These are phyloP conservation scores for Ilyonectria mors-panacis DNA, from an alignment of 2,329 filamentous ascomycete genomes.

Conservation along the genomic window DNA sequence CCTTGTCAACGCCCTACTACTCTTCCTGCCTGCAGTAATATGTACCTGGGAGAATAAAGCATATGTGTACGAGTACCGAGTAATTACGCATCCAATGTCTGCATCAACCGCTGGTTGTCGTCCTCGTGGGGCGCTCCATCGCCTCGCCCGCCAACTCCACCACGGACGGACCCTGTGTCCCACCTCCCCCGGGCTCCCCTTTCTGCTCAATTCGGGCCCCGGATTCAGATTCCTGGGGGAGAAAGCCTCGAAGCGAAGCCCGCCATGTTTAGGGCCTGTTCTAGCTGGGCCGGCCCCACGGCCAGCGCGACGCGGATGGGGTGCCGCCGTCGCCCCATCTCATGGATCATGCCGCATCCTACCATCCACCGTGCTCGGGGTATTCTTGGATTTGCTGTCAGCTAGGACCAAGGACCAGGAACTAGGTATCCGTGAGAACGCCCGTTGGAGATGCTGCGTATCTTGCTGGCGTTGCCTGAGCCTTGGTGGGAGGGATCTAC, in stretches of 20 bases:
- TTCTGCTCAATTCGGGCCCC: conserved; percentile 2
- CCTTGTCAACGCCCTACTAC: conserved; percentile 4
- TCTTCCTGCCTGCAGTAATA: background rate
- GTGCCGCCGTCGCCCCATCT: background rate
- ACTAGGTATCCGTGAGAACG: conserved; percentile 5
- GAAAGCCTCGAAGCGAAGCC: conserved; percentile 19
- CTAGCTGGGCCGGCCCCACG: conserved; percentile 15
- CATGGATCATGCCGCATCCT: background rate
- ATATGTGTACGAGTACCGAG: background rate
- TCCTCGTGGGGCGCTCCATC: background rate
- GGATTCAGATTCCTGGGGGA: conserved; percentile 12
- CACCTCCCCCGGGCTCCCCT: conserved; percentile 8
- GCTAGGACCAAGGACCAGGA: background rate
- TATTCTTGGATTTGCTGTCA: background rate
- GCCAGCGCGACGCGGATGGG: conserved; percentile 17
- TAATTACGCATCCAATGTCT: background rate
- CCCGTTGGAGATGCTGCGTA: background rate
- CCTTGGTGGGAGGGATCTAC: background rate
- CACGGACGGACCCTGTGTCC: conserved; percentile 4
- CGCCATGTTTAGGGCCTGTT: conserved; percentile 2
- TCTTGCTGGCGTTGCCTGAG: background rate
- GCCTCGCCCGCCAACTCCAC: conserved; percentile 6
- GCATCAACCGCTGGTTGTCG: conserved; percentile 1
- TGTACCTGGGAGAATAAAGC: background rate
- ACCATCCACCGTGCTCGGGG: background rate